These are phyloP conservation scores for Blastobotrys attinorum DNA, from an alignment of 805 yeast genomes.

Conservation along the genomic window DNA sequence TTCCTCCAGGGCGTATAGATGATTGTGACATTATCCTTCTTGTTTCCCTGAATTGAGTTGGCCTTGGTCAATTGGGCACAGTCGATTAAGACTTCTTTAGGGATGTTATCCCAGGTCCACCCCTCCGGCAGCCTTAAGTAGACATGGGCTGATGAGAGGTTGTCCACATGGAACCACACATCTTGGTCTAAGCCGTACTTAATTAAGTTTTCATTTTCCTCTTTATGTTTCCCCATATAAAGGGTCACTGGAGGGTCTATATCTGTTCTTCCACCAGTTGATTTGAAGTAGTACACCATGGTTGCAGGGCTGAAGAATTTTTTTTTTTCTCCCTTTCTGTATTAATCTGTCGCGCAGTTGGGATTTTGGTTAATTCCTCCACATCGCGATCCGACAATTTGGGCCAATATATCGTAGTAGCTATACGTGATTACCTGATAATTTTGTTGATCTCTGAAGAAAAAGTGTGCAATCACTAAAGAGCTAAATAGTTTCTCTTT, in stretches of 20 bases:
- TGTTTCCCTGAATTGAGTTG: slow-evolving; percentile 69
- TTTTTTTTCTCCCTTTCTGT: neutral
- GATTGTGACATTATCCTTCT: slow-evolving; percentile 55
- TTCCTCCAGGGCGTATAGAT: slow-evolving; percentile 71
- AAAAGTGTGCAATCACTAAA: no score
- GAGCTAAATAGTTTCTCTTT: no score
- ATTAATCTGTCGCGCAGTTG: no score
- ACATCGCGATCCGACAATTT: no score
- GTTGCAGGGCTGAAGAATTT: neutral
- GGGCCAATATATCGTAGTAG: no score
- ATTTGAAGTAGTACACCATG: slow-evolving; percentile 41
- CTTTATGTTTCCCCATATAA: slow-evolving; percentile 69
- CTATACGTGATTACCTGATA: no score
- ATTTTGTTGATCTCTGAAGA: no score
- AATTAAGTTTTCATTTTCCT: slow-evolving; percentile 56
- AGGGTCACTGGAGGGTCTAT: slow-evolving; percentile 31
- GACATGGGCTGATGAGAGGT: slow-evolving; percentile 68
- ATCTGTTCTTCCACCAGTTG: slow-evolving; percentile 30
- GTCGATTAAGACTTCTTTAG: slow-evolving; percentile 44
- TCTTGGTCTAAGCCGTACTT: slow-evolving; percentile 39
- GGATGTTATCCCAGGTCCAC: slow-evolving; percentile 39
- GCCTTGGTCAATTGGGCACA: slow-evolving; percentile 71
- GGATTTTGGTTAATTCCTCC: no score
- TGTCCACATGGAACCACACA: slow-evolving; percentile 60
- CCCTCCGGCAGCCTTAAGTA: slow-evolving; percentile 53